phyloP scores from a whole-genome alignment of 257 asterid species.

The Salvia rosmarinus region DNA sequence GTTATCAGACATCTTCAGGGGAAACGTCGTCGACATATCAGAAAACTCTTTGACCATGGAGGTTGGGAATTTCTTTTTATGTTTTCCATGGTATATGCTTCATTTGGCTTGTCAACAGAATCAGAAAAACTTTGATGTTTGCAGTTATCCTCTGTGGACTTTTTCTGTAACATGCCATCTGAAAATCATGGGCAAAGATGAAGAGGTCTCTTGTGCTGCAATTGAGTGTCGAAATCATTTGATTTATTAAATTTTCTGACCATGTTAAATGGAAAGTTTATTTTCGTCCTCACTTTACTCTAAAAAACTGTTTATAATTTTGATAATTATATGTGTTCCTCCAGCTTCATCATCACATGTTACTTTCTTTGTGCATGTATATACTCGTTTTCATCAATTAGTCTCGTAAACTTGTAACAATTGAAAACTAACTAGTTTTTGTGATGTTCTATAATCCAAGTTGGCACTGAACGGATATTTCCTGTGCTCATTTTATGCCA shows the following conservation, averaged over 20 bases:
- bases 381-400: neutral
- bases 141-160: constrained; percentile 8
- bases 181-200: constrained; percentile 2
- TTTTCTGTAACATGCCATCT: constrained; percentile 28
- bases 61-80: constrained; percentile 48
- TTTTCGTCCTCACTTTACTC: neutral
- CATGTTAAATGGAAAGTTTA: constrained; percentile 7
- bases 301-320: neutral
- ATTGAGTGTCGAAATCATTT: neutral
- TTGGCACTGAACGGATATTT: constrained; percentile 15
- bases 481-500: constrained; percentile 13
- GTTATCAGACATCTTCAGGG: constrained; percentile 81
- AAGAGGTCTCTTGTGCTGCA: constrained; percentile 25
- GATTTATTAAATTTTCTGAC: neutral
- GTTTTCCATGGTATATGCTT: constrained; percentile 23
- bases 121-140: constrained; percentile 27
- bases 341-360: neutral
- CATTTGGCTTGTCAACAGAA: constrained; percentile 21
- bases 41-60: constrained; percentile 75
- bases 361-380: neutral
- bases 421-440: constrained; percentile 1
- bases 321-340: neutral
- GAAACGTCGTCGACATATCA: constrained; percentile 74
- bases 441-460: constrained; percentile 8
- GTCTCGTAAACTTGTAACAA: constrained; percentile 11